Base-by-base conservation (phyloP, 225 moss, liverwort and hornwort genomes). In the Lunularia cruciata region DNA sequence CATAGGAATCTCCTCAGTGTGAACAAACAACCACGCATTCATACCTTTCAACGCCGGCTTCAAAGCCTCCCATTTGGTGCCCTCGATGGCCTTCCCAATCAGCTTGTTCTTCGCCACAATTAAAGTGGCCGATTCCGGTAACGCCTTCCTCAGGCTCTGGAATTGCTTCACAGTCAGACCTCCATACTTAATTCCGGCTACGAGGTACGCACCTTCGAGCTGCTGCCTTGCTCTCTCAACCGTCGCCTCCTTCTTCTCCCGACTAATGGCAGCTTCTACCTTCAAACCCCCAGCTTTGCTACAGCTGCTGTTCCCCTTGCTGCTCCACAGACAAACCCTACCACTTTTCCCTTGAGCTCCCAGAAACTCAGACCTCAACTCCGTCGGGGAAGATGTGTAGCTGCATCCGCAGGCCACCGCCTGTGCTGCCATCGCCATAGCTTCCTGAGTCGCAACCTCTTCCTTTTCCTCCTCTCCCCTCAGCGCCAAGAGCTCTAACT, bases 11-110 rank as follows among this genome's bases (percentile, higher is more conserved):
- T 92, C 96, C 65, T 98, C 96, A 39, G 89, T 79, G 70, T 98
- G 96, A 14, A 98, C 96, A 67, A 98, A 98, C 60, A 98, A 65
- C 96, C 96, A 98, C 20, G 92, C 96, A 72, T 92, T 98, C 96
- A 98, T 98, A 67, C 96, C 96, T 75, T 89, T 98, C 60, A 98
- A 72, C 0, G 88, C 89, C 1, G 96, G 96, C 66, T 89, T 92
- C 79, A 98, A 71, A 0, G 81, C 86, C 85, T 89, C 96, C 96
- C 96, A 98, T 65, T 87, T 69, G 0, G 96, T 98, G 1, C 92
- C 96, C 72, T 98, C 96, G 75, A 98, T 98, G 61, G 96, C 96
- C 90, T 98, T 98, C 68, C 96, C 96, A 55, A 98, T 92, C 72
- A 98, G 84, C 87, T 87, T 98, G 73, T 98, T 98, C 81, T 98